Conservation (phyloP, 78 protist species). For the Pigoraptor vietnamica region DNA sequence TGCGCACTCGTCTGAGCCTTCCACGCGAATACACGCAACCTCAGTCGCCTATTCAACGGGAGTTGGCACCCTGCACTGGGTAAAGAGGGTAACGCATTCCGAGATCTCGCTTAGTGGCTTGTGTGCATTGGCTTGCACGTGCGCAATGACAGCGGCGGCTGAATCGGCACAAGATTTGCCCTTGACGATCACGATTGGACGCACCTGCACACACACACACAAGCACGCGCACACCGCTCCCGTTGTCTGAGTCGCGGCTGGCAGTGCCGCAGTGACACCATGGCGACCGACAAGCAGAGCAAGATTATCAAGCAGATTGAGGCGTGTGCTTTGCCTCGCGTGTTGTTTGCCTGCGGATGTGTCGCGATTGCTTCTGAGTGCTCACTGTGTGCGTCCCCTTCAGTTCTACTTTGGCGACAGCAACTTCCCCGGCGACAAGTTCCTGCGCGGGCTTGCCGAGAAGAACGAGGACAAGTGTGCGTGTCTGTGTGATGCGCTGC, state of each 20-base stretch:
- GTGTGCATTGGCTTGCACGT: too few relatives aligned
- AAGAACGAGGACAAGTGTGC: not conserved
- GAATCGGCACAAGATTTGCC: too few relatives aligned
- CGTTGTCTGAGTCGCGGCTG: not conserved
- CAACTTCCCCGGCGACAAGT: not conserved
- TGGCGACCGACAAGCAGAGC: not conserved
- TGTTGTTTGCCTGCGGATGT: not conserved
- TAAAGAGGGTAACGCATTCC: not conserved
- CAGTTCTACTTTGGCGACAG: not conserved
- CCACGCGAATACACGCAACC: too few relatives aligned
- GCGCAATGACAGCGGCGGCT: too few relatives aligned
- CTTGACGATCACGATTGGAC: too few relatives aligned
- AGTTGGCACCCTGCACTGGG: not conserved
- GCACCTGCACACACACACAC: too few relatives aligned
- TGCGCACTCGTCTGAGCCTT: too few relatives aligned
- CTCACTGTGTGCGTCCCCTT: too few relatives aligned
- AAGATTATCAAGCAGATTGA: not conserved
- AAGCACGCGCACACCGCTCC: too few relatives aligned
- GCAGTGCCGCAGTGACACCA: not conserved
- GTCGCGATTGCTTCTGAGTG: too few relatives aligned
- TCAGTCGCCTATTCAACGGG: too few relatives aligned
- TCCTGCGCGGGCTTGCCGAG: not conserved
- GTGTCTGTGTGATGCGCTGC: too few relatives aligned
- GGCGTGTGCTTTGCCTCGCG: not conserved
- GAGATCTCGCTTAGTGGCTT: not conserved